Evolutionary conservation across 306 rosid species (phyloP), one percentile per base, ranked within the genome.

Genomic region (Parietaria judaica): DNA sequence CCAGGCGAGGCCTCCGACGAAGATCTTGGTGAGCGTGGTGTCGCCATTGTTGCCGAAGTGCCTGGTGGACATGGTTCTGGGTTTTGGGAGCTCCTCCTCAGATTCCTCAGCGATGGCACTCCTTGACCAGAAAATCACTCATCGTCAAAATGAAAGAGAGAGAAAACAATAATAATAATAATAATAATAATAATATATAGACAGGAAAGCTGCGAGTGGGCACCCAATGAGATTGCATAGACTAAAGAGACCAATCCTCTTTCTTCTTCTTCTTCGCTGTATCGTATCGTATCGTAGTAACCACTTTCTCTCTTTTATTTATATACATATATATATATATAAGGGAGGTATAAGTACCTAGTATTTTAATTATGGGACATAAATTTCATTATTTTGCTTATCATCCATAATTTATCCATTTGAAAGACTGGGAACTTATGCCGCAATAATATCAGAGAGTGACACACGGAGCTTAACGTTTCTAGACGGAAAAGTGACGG

Each of bases 1-100:
- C 98, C 98, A 91, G 70, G 98, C 98, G 66, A 91, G 74, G 36
- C 98, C 98, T 64, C 98, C 98, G 51, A 91, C 98, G 72, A 91
- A 91, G 55, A 91, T 77, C 75, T 91, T 91, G 66, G 96, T 91
- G 54, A 87, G 88, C 46, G 86, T 81, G 56, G 98, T 80, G 76
- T 91, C 98, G 64, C 73, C 88, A 78, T 85, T 72, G 70, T 65
- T 80, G 90, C 81, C 86, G 9, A n/a, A 7, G 80, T 78, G 76
- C 77, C 67, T 86, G 95, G 78, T 86, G 95, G 90, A 86, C 92
- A 92, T 88, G 15, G 6, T 56, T 49, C n/a, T 49, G 53, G 9
- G 8, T 49, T n/a, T 49, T 11, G 13, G 51, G 45, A 6, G 38
- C n/a, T 4, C 51, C 70, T 72, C 74, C 74, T 72, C 77, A 74